Percentiles rank a stretch among this genome's conserved stretches.
Conservation (phyloP, 148 eudicot species). For the Fagopyrum tataricum region DNA sequence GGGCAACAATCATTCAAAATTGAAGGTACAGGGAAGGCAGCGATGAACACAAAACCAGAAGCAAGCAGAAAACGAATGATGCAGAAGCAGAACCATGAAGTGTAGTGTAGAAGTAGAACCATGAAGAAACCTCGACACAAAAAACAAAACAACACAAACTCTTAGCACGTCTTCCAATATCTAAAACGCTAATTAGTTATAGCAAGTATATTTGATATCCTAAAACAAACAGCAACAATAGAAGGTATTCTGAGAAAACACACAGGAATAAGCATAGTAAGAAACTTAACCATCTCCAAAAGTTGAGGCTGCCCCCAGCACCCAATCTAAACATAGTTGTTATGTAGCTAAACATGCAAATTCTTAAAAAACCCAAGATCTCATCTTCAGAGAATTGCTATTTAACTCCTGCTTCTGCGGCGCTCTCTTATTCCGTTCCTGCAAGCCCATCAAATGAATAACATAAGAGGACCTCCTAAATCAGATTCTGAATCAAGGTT, state of each 20-base stretch:
- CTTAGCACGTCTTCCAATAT: constrained; percentile 40
- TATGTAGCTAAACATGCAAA: constrained; percentile 50
- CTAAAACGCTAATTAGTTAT: constrained; percentile 9
- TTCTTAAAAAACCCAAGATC: constrained; percentile 42
- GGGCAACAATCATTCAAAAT: constrained; percentile 56
- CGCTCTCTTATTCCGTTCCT: constrained; percentile 80
- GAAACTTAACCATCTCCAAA: constrained; percentile 75
- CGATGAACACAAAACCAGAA: constrained; percentile 55
- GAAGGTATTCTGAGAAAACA: constrained; percentile 20
- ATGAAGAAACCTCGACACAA: constrained; percentile 90
- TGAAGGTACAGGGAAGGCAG: constrained; percentile 60
- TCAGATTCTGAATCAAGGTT: not conserved
- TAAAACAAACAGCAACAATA: constrained; percentile 19
- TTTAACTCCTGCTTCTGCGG: constrained; percentile 90
- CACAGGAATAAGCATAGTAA: constrained; percentile 30
- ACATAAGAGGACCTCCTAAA: not conserved
- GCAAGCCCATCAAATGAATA: constrained; percentile 15
- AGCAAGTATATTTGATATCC: constrained; percentile 4
- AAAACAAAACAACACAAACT: constrained; percentile 58
- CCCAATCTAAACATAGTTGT: constrained; percentile 53
- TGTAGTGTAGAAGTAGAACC: constrained; percentile 63
- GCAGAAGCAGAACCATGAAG: constrained; percentile 44
- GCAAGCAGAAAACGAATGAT: constrained; percentile 28
- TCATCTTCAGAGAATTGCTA: constrained; percentile 17
- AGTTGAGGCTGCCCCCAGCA: constrained; percentile 41